These are phyloP conservation scores for Mycena galopus DNA, from an alignment of 768 basidiomycete genomes.

Conservation along the genomic window DNA sequence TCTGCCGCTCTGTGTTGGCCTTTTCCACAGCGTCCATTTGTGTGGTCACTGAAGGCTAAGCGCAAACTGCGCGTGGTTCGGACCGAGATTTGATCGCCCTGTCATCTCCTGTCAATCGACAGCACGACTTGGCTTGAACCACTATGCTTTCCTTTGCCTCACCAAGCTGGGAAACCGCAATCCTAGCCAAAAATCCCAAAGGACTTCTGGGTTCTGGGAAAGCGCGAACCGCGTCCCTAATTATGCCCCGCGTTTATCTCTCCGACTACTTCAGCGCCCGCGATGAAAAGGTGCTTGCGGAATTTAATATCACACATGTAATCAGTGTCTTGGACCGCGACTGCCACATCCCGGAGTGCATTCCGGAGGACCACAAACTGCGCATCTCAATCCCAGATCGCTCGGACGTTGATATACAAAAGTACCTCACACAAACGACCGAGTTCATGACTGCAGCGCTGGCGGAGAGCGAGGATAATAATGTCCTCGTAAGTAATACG, in stretches of 20 bases:
- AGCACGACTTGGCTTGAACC: not conserved
- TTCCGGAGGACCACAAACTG: conserved; percentile 58
- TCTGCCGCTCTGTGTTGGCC: conserved; percentile 80
- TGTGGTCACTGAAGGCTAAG: conserved; percentile 51
- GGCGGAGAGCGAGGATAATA: conserved; percentile 54
- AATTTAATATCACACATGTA: conserved; percentile 80
- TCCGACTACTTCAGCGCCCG: conserved; percentile 67
- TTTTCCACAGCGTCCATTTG: conserved; percentile 91
- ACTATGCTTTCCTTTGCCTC: conserved; percentile 34
- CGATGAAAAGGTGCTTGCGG: conserved; percentile 58
- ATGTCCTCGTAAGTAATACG: conserved; percentile 63
- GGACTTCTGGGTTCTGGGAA: conserved; percentile 27
- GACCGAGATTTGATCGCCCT: not conserved
- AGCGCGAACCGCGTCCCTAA: conserved; percentile 23
- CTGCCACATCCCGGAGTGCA: conserved; percentile 58
- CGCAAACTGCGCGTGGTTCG: not conserved
- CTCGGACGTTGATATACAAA: conserved; percentile 54
- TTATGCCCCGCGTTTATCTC: conserved; percentile 72
- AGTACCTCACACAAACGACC: conserved; percentile 63
- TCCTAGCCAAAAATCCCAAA: conserved; percentile 19
- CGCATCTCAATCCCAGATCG: conserved; percentile 66
- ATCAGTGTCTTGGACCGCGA: conserved; percentile 71
- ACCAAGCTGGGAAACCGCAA: conserved; percentile 32
- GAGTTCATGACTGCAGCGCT: conserved; percentile 66
- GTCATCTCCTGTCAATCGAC: not conserved